Evolutionary conservation across 805 yeast species (phyloP).

Genomic region (Saccharomycopsis lassenensis): DNA sequence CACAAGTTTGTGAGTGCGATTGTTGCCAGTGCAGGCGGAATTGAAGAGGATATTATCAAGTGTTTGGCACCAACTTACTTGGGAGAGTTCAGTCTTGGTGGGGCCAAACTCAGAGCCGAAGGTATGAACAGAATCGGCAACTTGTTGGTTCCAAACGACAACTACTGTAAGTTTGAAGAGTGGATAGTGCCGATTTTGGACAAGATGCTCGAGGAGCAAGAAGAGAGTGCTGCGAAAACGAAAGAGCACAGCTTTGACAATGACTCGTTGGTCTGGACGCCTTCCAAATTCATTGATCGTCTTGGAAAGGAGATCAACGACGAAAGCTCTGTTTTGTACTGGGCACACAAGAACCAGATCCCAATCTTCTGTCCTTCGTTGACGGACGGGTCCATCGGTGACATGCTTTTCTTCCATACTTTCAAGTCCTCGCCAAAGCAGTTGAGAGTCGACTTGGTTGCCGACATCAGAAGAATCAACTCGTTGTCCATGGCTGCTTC

Average conservation of each 20-base stretch:
- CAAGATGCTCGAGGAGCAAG: slow-evolving; percentile 80
- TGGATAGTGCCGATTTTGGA: slow-evolving; percentile 96
- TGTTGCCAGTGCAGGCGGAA: slow-evolving; percentile 97
- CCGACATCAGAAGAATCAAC: slow-evolving; percentile 85
- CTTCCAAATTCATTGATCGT: slow-evolving; percentile 84
- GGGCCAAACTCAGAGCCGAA: slow-evolving; percentile 74
- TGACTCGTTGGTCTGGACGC: slow-evolving; percentile 76
- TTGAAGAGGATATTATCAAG: slow-evolving; percentile 94
- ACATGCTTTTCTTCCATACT: slow-evolving; percentile 97
- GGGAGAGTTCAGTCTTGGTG: slow-evolving; percentile 82
- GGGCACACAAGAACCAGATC: slow-evolving; percentile 96
- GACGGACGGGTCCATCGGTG: slow-evolving; percentile 98
- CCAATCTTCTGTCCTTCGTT: slow-evolving; percentile 97
- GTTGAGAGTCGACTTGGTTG: slow-evolving; percentile 82
- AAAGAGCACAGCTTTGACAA: slow-evolving; percentile 47
- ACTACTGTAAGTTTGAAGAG: slow-evolving; percentile 94
- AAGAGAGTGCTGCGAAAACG: slow-evolving; percentile 36
- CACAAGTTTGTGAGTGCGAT: slow-evolving; percentile 90
- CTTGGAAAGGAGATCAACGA: slow-evolving; percentile 92
- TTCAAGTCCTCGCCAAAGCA: slow-evolving; percentile 89
- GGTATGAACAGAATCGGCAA: slow-evolving; percentile 99
- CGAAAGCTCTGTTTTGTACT: slow-evolving; percentile 85
- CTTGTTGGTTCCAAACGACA: slow-evolving; percentile 92
- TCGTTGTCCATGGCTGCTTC: slow-evolving; percentile 92
- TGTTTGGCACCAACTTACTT: slow-evolving; percentile 92